A percentile compares a stretch with the other conserved stretches of the same genome.
Evolutionary conservation across 2,329 filamentous ascomycete genomes (phyloP).

Genomic region (Trichoderma atrobrunneum): DNA sequence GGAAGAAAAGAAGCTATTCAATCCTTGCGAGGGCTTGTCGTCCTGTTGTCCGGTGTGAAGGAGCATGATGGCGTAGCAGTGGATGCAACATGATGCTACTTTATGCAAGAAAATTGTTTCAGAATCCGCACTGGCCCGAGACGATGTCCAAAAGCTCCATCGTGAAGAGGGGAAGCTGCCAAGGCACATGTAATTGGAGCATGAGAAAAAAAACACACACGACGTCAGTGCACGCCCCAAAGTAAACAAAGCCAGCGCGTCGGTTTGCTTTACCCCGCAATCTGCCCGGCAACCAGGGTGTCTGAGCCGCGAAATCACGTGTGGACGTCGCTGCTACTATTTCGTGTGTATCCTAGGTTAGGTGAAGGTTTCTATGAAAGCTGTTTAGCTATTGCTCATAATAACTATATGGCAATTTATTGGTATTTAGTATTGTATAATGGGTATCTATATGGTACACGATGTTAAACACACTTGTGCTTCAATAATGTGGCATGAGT

Average conservation of each 20-base stretch:
- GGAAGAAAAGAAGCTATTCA: neutral
- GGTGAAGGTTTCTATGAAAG: neutral
- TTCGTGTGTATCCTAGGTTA: neutral
- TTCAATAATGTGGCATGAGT: neutral
- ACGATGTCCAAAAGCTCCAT: conserved; percentile 10
- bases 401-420: neutral
- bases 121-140: conserved; percentile 24
- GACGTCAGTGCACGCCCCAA: conserved; percentile 5
- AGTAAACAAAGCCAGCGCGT: conserved; percentile 28
- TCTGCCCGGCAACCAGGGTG: conserved; percentile 20
- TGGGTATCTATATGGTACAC: neutral
- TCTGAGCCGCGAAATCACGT: conserved; percentile 24
- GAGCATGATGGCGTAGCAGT: conserved; percentile 24
- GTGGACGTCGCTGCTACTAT: neutral
- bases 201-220: neutral
- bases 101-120: conserved; percentile 29
- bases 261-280: conserved; percentile 8
- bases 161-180: neutral
- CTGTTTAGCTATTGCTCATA: neutral
- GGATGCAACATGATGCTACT: conserved; percentile 28
- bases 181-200: neutral
- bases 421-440: neutral
- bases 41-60: conserved; percentile 25
- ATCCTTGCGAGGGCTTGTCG: neutral
- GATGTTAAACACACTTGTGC: neutral